Base-by-base conservation (phyloP, 306 rosid genomes). In the Hippophae tibetana region DNA sequence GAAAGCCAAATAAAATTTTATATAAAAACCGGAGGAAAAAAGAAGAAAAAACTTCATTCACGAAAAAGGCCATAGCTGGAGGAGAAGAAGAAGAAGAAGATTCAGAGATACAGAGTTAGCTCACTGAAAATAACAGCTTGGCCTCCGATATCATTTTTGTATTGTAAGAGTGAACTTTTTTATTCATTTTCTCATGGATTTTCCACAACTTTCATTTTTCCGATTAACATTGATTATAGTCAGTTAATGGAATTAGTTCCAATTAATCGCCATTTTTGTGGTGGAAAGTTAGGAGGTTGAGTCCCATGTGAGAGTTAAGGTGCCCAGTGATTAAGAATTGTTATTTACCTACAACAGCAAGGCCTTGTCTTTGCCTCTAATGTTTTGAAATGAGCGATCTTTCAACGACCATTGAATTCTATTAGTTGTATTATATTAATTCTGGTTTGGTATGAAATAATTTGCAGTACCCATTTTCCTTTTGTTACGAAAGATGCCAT, bases 1-100 rank as follows among this genome's bases (percentile, higher is more conserved):
- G 48, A 6, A 50, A 62, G 57, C 27, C 3, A 14, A 25, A 14
- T 13, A 9, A 9, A 5, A 12, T 18, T 45, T 44, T 5, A 46
- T 42, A 26, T 31, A 7, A 6, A 49, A 49, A 5, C 23, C 3
- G 53, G 14, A 49, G 14, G 23, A 6, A 38, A 56, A 65, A 47
- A 14, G 1, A 18, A 18, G 23, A 40, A 14, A 45, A 48, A 58
- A 42, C 44, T 52, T 43, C 42, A 0, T 27, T 51, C 10, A n/a
- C 54, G 5, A 12, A 7, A 38, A 40, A 58, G 50, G 31, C 61
- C 62, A 2, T 41, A 61, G 62, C 12, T 14, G 51, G 25, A 49
- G 67, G 61, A 61, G 65, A 56, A 56, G 55, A 18, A 18, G 55
- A 18, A 18, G 42, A 14, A 3, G 64, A 52, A 52, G 13, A 43